Conservation (phyloP, 2,329 filamentous ascomycete genomes). For the Stagonosporopsis chrysanthemi region DNA sequence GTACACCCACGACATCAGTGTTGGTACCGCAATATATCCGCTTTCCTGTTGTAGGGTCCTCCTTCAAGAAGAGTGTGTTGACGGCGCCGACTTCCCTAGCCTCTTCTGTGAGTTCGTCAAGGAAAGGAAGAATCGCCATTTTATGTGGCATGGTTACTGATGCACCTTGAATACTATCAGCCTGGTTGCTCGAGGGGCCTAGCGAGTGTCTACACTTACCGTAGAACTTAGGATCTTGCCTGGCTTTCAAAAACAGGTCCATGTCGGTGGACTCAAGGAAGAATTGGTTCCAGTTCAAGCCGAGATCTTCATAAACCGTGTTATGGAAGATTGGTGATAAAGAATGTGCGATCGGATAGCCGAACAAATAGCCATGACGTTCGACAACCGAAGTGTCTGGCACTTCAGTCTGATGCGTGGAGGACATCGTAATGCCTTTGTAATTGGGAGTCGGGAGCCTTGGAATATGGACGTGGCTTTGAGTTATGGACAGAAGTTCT, state of each 20-base stretch:
- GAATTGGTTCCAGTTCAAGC: conserved; percentile 61
- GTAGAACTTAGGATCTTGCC: conserved; percentile 67
- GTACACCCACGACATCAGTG: conserved; percentile 80
- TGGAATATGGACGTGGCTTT: neutral
- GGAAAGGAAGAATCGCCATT: conserved; percentile 73
- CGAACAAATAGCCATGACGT: conserved; percentile 63
- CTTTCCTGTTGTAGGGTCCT: conserved; percentile 54
- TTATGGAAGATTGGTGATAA: conserved; percentile 63
- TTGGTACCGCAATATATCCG: conserved; percentile 74
- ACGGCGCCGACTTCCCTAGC: conserved; percentile 76
- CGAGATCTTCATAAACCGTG: conserved; percentile 59
- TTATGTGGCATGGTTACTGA: conserved; percentile 87
- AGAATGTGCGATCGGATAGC: conserved; percentile 64
- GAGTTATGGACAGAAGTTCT: neutral
- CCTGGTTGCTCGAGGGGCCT: neutral
- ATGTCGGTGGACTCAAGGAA: conserved; percentile 56
- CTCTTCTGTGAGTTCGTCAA: conserved; percentile 78
- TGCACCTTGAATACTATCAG: conserved; percentile 59
- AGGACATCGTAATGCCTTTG: conserved; percentile 9
- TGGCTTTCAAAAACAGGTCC: conserved; percentile 56
- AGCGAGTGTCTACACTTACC: conserved; percentile 51
- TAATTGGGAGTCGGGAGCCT: neutral
- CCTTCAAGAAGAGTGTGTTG: conserved; percentile 76
- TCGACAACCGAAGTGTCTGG: conserved; percentile 37
- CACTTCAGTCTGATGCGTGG: conserved; percentile 6